Base-by-base conservation (phyloP, 2,329 filamentous ascomycete genomes). In the Fusarium marasasianum region DNA sequence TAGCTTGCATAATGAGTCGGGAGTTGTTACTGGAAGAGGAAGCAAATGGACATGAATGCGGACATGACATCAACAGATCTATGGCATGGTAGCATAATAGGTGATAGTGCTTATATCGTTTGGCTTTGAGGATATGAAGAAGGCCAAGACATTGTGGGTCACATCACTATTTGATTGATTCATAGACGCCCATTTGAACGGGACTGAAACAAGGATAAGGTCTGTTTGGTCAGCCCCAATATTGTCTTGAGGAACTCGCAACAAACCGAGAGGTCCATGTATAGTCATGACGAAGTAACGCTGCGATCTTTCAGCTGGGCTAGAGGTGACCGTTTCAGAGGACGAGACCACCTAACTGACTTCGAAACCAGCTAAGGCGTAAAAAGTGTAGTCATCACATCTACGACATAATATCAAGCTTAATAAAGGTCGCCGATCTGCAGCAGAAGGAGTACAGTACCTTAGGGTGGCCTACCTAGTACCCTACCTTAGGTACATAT, bases 281-380 rank as follows among this genome's bases (percentile, higher is more conserved):
- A 29, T 20, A 45, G 35, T 55, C 29, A 31, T 44, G 29, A 54
- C 33, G 31, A 66, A 54, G 57, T 75, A 53, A 71, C 69, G 50
- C 43, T 67, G 37, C 20, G 37, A 56, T 53, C 54, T 50, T 72
- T 74, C 71, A 74, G 72, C 62, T 38, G 71, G 55, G 62, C 62
- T 41, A 22, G 40, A 40, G 26, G 58, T 53, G 71, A 66, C 57
- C 48, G 51, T 38, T 54, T 48, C 51, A 59, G 53, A 66, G 63
- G 53, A 51, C 17, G 33, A 71, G 43, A 37, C 54, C 29, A 38
- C 22, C 53, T 29, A 59, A 68, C 58, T 51, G 48, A 64, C 26
- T 72, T 41, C 59, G 63, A 74, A 74, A 74, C 71, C 33, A 51
- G 58, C 71, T 56, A 69, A 72, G 71, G 50, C 53, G 20, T 20